These are phyloP conservation scores for Hypoxylon fuscum DNA, from an alignment of 495 filamentous ascomycete species.

Conservation along the genomic window DNA sequence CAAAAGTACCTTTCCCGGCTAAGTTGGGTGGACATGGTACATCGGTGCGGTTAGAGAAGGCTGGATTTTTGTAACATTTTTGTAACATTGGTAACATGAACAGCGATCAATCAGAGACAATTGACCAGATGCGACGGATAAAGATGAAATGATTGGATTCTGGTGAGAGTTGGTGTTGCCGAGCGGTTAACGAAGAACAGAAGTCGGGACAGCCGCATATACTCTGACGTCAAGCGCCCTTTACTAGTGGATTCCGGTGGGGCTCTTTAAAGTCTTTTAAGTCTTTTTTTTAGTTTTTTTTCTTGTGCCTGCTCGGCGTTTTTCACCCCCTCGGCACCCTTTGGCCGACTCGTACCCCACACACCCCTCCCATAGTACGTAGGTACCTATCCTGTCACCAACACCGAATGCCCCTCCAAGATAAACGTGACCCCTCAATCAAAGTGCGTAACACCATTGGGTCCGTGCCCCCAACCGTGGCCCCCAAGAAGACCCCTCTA, in stretches of 20 bases:
- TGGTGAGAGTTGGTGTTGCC: neutral
- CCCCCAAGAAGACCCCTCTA: constrained; percentile 18
- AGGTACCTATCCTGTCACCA: neutral
- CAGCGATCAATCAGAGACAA: constrained; percentile 12
- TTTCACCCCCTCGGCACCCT: constrained; percentile 27
- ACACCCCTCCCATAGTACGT: neutral
- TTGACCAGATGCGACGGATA: constrained; percentile 18
- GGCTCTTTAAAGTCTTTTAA: constrained; percentile 10
- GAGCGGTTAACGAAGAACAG: constrained; percentile 20
- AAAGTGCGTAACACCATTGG: neutral
- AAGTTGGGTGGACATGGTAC: constrained; percentile 25
- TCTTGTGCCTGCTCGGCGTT: constrained; percentile 31
- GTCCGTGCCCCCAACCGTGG: constrained; percentile 2
- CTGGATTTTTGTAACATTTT: too few species aligned
- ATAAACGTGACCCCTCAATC: constrained; percentile 17
- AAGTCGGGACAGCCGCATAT: constrained; percentile 35
- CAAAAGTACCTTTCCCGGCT: constrained; percentile 17
- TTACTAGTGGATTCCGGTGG: constrained; percentile 22
- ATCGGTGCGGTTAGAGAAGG: constrained; percentile 27
- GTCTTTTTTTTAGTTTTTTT: constrained; percentile 24
- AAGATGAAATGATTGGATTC: neutral
- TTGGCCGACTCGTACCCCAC: constrained; percentile 15
- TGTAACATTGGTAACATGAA: too few species aligned
- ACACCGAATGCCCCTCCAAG: neutral
- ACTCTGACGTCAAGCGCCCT: constrained; percentile 37